A percentile compares a stretch with the other conserved stretches of the same genome.
These are phyloP conservation scores for Platanus orientalis DNA, from an alignment of 164 flowering plant genomes.

Conservation along the genomic window DNA sequence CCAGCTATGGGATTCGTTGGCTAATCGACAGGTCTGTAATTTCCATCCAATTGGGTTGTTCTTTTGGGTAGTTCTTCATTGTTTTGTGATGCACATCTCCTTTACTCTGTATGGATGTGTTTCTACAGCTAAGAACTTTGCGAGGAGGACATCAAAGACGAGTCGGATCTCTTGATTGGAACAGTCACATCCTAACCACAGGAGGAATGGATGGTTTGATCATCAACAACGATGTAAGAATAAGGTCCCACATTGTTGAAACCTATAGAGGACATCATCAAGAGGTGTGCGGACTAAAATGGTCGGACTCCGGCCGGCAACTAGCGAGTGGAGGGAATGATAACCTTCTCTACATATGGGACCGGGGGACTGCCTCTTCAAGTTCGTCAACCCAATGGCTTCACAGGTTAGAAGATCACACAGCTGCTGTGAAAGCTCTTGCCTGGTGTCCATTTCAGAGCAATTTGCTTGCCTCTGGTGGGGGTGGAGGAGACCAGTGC, in stretches of 20 bases:
- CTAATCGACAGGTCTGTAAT: conserved; percentile 10
- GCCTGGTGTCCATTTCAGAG: conserved; percentile 73
- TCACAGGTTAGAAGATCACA: conserved; percentile 60
- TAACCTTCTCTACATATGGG: conserved; percentile 59
- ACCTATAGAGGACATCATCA: conserved; percentile 54
- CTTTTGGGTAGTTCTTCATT: not conserved
- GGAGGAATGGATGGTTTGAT: conserved; percentile 54
- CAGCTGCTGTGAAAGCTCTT: conserved; percentile 62
- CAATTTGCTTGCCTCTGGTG: conserved; percentile 57
- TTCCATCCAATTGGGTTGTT: not conserved
- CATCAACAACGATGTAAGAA: conserved; percentile 59
- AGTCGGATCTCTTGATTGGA: conserved; percentile 5
- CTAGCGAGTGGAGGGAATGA: conserved; percentile 70
- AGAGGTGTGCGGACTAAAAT: conserved; percentile 65
- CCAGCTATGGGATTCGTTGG: conserved; percentile 16
- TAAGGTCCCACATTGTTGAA: conserved; percentile 46
- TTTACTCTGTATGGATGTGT: not conserved
- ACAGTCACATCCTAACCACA: conserved; percentile 7
- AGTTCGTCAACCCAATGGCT: conserved; percentile 50
- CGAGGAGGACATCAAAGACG: conserved; percentile 37
- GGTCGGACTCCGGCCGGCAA: conserved; percentile 62
- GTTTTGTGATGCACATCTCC: not conserved
- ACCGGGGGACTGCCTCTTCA: conserved; percentile 35
- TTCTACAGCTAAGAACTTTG: conserved; percentile 47
- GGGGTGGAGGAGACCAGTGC: conserved; percentile 55